Evolutionary conservation across 2,329 filamentous ascomycete species (phyloP), one percentile per base, ranked within the genome.

Genomic region (Davidsoniella eucalypti): DNA sequence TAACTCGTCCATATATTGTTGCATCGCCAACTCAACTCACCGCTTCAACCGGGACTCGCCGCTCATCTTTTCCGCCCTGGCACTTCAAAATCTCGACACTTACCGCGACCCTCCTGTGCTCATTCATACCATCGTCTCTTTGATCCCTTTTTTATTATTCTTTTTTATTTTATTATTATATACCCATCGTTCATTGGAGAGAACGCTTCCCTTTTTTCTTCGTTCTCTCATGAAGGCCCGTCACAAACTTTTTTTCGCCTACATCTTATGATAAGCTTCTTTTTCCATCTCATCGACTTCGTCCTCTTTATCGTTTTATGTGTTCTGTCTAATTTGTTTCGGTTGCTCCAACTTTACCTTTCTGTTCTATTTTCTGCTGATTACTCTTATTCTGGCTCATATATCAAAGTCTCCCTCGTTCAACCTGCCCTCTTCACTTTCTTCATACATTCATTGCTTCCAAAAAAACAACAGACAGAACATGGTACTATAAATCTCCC

Each of bases 91-190:
- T 10, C 26, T 29, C 26, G 26, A 5, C 26, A 33, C 12, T 33
- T 29, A 5, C 25, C 16, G 8, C 38, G 33, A 8, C 47, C 36
- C 39, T 47, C 39, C 36, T 47, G 14, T 47, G 14, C 14, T 23
- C 18, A 21, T 37, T 38, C 14, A 23, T 39, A 21, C n/a, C 44
- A 12, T 39, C 23, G 12, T 39, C 23, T 21, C 21, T 14, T 26
- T 14, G 10, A 8, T 10, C 33, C 36, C 54, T 49, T 26, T 47
- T 50, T 29, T 44, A 23, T 53, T 42, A 51, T 54, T 47, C 37
- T 25, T 48, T 53, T 49, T 44, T 52, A 44, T 51, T n/a, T n/a
- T n/a, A n/a, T n/a, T n/a, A n/a, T n/a, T n/a, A 53, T 52, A 54
- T 43, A 50, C 26, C 16, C 44, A 47, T 49, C 40, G 49, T 54